Evolutionary conservation across 2,329 filamentous ascomycete species (phyloP).

Genomic region (Ophiostoma angusticollis): DNA sequence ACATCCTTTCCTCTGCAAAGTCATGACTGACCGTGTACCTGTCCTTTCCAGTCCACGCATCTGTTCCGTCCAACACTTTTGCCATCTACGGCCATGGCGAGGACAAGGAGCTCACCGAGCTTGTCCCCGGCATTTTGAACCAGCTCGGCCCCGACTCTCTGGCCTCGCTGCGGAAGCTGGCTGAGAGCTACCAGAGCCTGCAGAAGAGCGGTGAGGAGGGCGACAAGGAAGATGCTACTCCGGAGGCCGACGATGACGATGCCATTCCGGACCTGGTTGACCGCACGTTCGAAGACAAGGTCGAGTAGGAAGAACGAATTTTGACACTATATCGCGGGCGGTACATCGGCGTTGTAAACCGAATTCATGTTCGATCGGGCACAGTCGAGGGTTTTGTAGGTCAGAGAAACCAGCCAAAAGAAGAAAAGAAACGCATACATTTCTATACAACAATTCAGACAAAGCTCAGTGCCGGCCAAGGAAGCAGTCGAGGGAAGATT

Average conservation of each 20-base stretch:
- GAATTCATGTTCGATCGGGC: not conserved
- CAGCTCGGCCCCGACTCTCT: constrained; percentile 98
- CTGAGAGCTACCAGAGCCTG: constrained; percentile 98
- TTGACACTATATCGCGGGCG: too few species aligned
- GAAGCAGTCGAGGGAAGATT: not conserved
- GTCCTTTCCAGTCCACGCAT: constrained; percentile 65
- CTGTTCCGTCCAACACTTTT: constrained; percentile 96
- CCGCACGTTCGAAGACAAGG: constrained; percentile 97
- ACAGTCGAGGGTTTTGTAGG: constrained; percentile 1
- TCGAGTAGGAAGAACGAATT: constrained; percentile 52
- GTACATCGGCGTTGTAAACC: too few species aligned
- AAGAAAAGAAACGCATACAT: constrained; percentile 1
- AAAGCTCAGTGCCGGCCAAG: not conserved
- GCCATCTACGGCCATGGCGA: constrained; percentile 98
- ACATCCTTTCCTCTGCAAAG: too few species aligned
- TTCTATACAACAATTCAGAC: too few species aligned
- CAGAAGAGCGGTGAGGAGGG: constrained; percentile 73
- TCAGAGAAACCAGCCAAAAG: not conserved
- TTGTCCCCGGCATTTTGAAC: constrained; percentile 98
- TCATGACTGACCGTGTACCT: not conserved
- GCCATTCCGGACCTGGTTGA: constrained; percentile 97
- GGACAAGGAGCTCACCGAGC: constrained; percentile 99
- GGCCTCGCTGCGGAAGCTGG: constrained; percentile 92
- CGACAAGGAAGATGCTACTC: constrained; percentile 66
- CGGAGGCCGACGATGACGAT: constrained; percentile 67